Conservation (phyloP, 208 protist genomes). For the Leishmania martiniquensis region DNA sequence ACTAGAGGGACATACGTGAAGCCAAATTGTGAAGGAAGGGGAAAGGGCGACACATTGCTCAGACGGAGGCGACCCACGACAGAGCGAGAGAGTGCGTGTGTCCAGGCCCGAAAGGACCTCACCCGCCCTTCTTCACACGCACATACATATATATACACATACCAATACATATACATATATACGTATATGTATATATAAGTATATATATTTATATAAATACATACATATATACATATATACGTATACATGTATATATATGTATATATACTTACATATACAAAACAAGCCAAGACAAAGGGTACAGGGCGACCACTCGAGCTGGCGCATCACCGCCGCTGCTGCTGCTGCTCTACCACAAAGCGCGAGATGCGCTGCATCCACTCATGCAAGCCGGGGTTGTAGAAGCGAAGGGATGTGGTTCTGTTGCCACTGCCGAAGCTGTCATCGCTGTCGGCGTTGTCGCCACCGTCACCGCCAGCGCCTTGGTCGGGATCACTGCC, state of each 20-base stretch:
- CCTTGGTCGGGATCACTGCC: not conserved
- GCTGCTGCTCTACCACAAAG: constrained; percentile 47
- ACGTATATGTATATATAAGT: too few relatives aligned
- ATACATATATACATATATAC: not conserved
- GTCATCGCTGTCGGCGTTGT: constrained; percentile 13
- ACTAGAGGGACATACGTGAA: too few relatives aligned
- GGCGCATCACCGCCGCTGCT: constrained; percentile 20
- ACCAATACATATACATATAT: too few relatives aligned
- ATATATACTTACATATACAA: not conserved
- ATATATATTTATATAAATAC: too few relatives aligned
- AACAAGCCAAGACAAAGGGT: too few relatives aligned
- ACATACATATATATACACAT: too few relatives aligned
- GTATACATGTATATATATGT: not conserved
- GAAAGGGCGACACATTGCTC: too few relatives aligned
- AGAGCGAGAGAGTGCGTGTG: too few relatives aligned
- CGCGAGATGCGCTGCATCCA: constrained; percentile 69
- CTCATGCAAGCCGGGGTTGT: constrained; percentile 68
- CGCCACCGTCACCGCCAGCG: constrained; percentile 2
- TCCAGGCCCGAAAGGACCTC: too few relatives aligned
- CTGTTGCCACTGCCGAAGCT: constrained; percentile 9
- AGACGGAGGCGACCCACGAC: too few relatives aligned
- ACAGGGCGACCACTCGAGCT: not conserved
- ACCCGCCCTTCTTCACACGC: too few relatives aligned
- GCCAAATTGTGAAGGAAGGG: too few relatives aligned
- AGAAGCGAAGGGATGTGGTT: constrained; percentile 37